Base-by-base conservation (phyloP, 164 flowering plant genomes). In the Berberis vulgaris region DNA sequence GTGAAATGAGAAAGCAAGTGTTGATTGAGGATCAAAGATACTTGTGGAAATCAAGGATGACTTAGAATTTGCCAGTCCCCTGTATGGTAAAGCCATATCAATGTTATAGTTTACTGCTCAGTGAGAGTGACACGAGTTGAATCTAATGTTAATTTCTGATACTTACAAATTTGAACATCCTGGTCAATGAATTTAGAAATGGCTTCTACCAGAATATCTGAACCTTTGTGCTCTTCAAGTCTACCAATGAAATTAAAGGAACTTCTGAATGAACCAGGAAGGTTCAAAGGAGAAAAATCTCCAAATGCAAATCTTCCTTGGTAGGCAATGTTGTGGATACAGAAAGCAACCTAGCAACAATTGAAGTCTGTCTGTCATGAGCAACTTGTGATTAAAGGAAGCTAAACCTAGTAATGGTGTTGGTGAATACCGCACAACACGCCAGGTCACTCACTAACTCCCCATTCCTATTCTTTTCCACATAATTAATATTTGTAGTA, bases 171-270 rank as follows among this genome's bases (percentile, higher is more conserved):
- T 72, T 94, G 98, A 60, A 87, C 88, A 69, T 90, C 58, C 65
- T 77, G 73, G 2, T 65, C 76, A 13, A 83, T 79, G 72, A 90
- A 80, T 60, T 82, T 53, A 11, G 87, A 77, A 61, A 94, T 81
- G 9, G 97, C 91, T 52, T 73, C 89, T 2, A 78, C 86, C 1
- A 94, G 82, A 73, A 90, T 90, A 75, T 94, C 98, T 4, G 96
- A 88, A 62, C 98, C 98, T 73, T 94, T 94, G 71, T 94, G 98
- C 79, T 94, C 97, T 67, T 94, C 98, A 3, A 94, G 83, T 60
- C 98, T 82, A 49, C 98, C 98, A 53, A 94, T 87, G 64, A 94
- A 94, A 71, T 94, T 96, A 62, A 94, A 90, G 13, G 96, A 86
- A 62, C 96, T 68, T 77, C 54, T 84, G 70, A 75, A 84, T 12